Conservation (phyloP, 2,329 filamentous ascomycete genomes). For the Aspergillus brasiliensis region DNA sequence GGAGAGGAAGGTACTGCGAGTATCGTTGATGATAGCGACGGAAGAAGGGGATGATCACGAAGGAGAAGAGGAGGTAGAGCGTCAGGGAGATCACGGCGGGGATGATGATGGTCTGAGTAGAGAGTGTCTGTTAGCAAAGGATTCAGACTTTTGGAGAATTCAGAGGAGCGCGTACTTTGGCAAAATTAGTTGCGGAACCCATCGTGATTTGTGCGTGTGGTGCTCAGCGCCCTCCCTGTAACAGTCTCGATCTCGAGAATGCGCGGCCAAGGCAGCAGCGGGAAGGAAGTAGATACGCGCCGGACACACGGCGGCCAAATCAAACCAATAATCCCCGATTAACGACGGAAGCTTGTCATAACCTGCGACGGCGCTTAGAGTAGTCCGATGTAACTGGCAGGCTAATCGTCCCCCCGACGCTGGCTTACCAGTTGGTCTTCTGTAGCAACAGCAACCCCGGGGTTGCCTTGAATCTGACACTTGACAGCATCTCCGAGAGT, state of each 20-base stretch:
- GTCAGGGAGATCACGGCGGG: conserved; percentile 71
- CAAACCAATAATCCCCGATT: not conserved
- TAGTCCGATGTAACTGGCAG: not conserved
- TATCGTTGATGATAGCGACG: conserved; percentile 70
- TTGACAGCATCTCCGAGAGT: not conserved
- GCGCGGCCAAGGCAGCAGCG: not conserved
- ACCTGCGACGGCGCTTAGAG: not conserved
- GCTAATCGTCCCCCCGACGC: not conserved
- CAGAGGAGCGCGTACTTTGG: conserved; percentile 27
- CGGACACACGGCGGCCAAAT: not conserved
- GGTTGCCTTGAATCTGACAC: not conserved
- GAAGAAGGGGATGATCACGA: conserved; percentile 68
- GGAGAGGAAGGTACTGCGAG: conserved; percentile 71
- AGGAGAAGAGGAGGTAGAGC: conserved; percentile 68
- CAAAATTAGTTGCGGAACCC: conserved; percentile 33
- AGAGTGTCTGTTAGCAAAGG: conserved; percentile 8
- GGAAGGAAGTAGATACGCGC: not conserved
- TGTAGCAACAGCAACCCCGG: not conserved
- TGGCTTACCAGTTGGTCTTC: not conserved
- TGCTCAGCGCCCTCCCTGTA: not conserved
- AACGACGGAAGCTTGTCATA: not conserved
- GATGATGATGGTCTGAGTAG: conserved; percentile 64
- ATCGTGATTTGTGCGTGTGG: conserved; percentile 20
- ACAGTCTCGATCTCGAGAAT: not conserved
- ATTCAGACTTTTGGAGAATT: not conserved